Evolutionary conservation across 441 rosid species (phyloP).

Genomic region (Erodium chrysanthum): DNA sequence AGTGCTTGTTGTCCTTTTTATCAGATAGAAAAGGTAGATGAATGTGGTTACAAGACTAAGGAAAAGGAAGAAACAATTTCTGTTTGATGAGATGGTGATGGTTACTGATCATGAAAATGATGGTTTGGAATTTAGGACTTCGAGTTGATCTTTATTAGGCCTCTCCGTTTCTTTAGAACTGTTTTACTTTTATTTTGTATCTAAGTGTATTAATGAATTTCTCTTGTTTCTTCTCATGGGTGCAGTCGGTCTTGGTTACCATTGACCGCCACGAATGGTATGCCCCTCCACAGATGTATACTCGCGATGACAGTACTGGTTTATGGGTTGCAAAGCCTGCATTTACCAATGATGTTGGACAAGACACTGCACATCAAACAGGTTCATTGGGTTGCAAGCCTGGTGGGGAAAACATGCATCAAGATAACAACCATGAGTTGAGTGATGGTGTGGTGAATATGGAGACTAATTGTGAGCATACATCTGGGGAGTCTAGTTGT

Average conservation of each 20-base stretch:
- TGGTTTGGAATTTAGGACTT: not conserved
- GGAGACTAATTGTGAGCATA: conserved; percentile 45
- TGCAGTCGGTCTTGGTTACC: conserved; percentile 83
- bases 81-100: not conserved
- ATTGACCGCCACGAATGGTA: conserved; percentile 96
- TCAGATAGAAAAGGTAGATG: not conserved
- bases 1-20: not conserved
- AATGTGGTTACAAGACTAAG: not conserved
- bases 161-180: not conserved
- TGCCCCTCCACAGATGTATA: conserved; percentile 79
- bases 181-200: not conserved
- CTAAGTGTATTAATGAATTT: not conserved
- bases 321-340: conserved; percentile 74
- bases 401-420: conserved; percentile 37
- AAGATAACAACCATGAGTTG: conserved; percentile 36
- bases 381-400: conserved; percentile 32
- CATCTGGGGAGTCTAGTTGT: conserved; percentile 30
- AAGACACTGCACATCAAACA: conserved; percentile 15
- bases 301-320: conserved; percentile 81
- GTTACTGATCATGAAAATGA: not conserved
- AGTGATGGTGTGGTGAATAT: conserved; percentile 40
- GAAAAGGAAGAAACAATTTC: not conserved
- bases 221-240: conserved; percentile 19
- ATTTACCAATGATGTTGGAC: conserved; percentile 11
- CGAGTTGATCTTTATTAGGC: not conserved